These are phyloP conservation scores for Cercospora sp. DNA, from an alignment of 2,329 filamentous ascomycete genomes.

Conservation along the genomic window DNA sequence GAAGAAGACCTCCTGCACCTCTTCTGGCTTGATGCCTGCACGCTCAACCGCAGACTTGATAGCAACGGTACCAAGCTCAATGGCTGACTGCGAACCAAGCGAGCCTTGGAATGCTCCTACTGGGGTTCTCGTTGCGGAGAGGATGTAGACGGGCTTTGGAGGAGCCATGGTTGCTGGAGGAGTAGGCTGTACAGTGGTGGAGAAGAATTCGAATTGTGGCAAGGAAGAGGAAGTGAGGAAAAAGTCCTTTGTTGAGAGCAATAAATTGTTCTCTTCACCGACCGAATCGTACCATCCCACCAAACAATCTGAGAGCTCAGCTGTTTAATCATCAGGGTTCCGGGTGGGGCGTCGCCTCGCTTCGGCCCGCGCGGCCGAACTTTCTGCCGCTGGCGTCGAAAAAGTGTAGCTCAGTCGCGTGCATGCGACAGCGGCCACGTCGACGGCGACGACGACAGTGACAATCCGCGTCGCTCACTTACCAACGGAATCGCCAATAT, in stretches of 20 bases:
- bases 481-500: slow-evolving; percentile 52
- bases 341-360: background rate
- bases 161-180: slow-evolving; percentile 61
- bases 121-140: slow-evolving; percentile 74
- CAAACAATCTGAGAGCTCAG: slow-evolving; percentile 2
- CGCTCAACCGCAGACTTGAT: slow-evolving; percentile 82
- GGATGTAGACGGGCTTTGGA: slow-evolving; percentile 89
- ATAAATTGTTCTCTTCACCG: slow-evolving; percentile 2
- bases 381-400: slow-evolving; percentile 4
- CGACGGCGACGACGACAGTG: slow-evolving; percentile 8
- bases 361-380: background rate
- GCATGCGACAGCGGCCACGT: slow-evolving; percentile 3
- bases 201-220: background rate
- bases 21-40: slow-evolving; percentile 80
- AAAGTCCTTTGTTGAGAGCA: slow-evolving; percentile 2
- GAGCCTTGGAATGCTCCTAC: slow-evolving; percentile 93
- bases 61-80: slow-evolving; percentile 82
- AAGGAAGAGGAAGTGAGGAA: background rate
- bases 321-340: background rate
- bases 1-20: slow-evolving; percentile 96
- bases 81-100: slow-evolving; percentile 80
- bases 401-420: slow-evolving; percentile 17
- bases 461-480: background rate
- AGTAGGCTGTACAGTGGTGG: background rate
- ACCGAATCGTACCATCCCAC: slow-evolving; percentile 3